phyloP scores from a whole-genome alignment of 306 rosid species.

The Vigna reflexopilosa region DNA sequence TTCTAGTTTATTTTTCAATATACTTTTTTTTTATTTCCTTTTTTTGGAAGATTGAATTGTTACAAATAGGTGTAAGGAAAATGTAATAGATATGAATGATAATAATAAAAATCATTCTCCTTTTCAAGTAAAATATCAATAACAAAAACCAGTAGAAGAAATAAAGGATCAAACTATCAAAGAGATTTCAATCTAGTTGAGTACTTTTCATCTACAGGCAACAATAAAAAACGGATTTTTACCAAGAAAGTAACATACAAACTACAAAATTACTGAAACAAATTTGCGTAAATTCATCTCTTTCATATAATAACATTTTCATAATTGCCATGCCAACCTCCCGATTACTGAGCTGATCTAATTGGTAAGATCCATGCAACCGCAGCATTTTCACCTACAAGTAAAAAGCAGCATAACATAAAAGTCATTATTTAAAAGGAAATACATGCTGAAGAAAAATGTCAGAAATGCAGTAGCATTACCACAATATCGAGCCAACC shows the following conservation, averaged over 20 bases:
- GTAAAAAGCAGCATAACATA: constrained; percentile 39
- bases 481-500: constrained; percentile 98
- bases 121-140: background rate
- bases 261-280: constrained; percentile 32
- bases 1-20: no score
- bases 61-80: no score
- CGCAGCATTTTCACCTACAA: constrained; percentile 91
- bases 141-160: background rate
- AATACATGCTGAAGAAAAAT: constrained; percentile 41
- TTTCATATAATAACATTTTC: constrained; percentile 23
- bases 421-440: constrained; percentile 31
- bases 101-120: no score
- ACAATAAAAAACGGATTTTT: background rate
- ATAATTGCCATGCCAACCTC: constrained; percentile 75
- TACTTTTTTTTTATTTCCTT: no score
- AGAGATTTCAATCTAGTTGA: constrained; percentile 11
- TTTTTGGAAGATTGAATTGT: no score
- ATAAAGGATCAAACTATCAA: background rate
- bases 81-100: no score
- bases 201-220: background rate
- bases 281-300: constrained; percentile 29
- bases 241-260: constrained; percentile 14
- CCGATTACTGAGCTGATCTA: constrained; percentile 80
- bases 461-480: constrained; percentile 36
- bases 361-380: constrained; percentile 87